Percentiles rank a stretch among this genome's conserved stretches.
Evolutionary conservation across 1,284 basidiomycete genomes (phyloP).

Genomic region (Melampsora larici-populina): DNA sequence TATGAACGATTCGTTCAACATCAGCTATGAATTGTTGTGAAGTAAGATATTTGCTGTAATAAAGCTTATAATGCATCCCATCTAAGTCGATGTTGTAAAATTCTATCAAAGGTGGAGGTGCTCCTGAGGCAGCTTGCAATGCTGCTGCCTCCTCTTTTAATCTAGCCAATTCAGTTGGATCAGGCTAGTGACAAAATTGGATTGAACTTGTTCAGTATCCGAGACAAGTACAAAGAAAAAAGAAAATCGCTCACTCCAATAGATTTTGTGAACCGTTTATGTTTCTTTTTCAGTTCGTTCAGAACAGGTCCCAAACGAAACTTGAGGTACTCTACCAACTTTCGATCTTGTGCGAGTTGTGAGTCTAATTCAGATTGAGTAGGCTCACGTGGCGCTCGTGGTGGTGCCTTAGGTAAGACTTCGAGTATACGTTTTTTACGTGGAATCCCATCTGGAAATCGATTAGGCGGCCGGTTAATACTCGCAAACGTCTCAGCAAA

Average conservation of each 20-base stretch:
- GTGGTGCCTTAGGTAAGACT: slow-evolving; percentile 80
- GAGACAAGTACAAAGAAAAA: not conserved
- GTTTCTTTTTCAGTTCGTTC: slow-evolving; percentile 85
- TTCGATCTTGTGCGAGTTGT: slow-evolving; percentile 77
- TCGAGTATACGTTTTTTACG: slow-evolving; percentile 80
- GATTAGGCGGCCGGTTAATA: slow-evolving; percentile 65
- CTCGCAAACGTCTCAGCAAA: slow-evolving; percentile 51
- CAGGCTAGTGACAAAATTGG: not conserved
- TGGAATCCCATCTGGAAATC: slow-evolving; percentile 86
- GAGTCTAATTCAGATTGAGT: slow-evolving; percentile 76
- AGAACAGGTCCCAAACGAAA: slow-evolving; percentile 81
- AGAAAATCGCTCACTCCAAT: slow-evolving; percentile 64
- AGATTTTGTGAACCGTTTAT: slow-evolving; percentile 80
- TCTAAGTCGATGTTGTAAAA: slow-evolving; percentile 84
- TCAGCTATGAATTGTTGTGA: slow-evolving; percentile 84
- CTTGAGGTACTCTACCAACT: slow-evolving; percentile 76
- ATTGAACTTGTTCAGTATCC: not conserved
- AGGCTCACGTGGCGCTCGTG: slow-evolving; percentile 76
- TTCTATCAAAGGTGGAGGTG: not conserved
- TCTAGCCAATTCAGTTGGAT: not conserved
- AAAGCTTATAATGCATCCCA: slow-evolving; percentile 79
- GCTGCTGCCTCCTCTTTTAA: slow-evolving; percentile 10
- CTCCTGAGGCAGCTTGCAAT: slow-evolving; percentile 1
- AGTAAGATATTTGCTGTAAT: slow-evolving; percentile 81
- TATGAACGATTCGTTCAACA: slow-evolving; percentile 80